Evolutionary conservation across 83 land plant genomes (phyloP), one percentile per base, ranked within the genome.

Genomic region (Thuja plicata): DNA sequence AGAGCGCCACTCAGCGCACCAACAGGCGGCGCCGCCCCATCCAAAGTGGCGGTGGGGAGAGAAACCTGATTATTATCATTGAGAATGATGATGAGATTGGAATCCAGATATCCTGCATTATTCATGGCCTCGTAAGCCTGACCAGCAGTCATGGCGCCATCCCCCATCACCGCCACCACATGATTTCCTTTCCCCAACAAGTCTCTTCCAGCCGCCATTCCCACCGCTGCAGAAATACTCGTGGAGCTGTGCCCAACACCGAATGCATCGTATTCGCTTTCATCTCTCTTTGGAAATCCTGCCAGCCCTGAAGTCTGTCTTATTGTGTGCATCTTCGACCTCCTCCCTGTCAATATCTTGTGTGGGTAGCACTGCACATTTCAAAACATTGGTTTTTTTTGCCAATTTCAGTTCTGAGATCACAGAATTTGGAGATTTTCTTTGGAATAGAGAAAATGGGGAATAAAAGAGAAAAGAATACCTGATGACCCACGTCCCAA

Each of bases 101-200:
- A 46, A 54, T 94, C 95, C 11, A 95, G 89, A 60, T 79, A 94
- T 0, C 95, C 96, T 35, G 95, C 90, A 88, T 95, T 95, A 90
- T 94, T 95, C 95, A 95, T 94, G 32, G 97, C 97, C 86, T 95
- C 97, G 46, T 94, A 95, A 41, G 95, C 95, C 87, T 93, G 95
- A 32, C 96, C 96, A 19, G 94, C 95, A 0, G 95, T 95, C 94
- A 94, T 94, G 70, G 95, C 95, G 17, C 94, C 96, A 76, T 95
- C 95, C 73, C 95, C 95, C 73, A 95, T 95, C 41, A 94, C 96
- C 15, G 94, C 85, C 13, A 95, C 85, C 9, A 94, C 94, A 52
- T 89, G 91, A 86, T 95, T 92, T 21, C 60, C 88, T 87, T 91
- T 91, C 40, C 96, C 93, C 3, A 90, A 17, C 3, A 94, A 86